These are phyloP conservation scores for Acanthochlamys bracteata DNA, from an alignment of 106 monocot genomes.

Conservation along the genomic window DNA sequence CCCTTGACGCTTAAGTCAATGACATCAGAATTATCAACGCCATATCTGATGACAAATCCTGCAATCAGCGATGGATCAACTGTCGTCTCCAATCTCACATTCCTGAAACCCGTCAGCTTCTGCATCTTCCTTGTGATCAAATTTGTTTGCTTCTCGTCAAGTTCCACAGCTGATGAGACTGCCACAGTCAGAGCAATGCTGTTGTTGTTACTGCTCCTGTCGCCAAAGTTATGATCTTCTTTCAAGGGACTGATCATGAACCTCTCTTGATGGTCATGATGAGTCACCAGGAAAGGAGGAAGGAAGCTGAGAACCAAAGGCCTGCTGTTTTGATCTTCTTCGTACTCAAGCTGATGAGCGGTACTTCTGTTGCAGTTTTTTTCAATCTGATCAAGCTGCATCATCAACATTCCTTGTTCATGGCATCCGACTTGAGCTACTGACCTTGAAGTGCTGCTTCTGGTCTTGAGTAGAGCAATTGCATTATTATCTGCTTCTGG, in stretches of 20 bases:
- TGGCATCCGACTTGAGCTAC: too few species aligned
- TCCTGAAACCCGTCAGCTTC: conserved; percentile 58
- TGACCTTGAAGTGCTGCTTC: too few species aligned
- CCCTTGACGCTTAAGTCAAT: conserved; percentile 92
- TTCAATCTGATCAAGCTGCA: background rate
- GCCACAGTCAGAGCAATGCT: conserved; percentile 25
- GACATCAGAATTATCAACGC: conserved; percentile 25
- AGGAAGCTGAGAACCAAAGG: conserved; percentile 20
- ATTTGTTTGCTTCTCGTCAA: conserved; percentile 60
- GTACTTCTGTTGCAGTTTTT: background rate
- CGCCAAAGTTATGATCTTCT: background rate
- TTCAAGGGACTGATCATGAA: too few species aligned
- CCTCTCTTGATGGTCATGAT: conserved; percentile 1
- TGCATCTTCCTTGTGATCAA: conserved; percentile 72
- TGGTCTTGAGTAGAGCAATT: too few species aligned
- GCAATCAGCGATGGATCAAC: conserved; percentile 83
- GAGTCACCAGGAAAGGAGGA: conserved; percentile 10
- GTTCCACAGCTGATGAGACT: conserved; percentile 63
- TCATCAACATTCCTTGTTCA: too few species aligned
- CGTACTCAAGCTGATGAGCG: background rate
- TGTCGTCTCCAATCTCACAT: conserved; percentile 47
- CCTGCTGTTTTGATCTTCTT: conserved; percentile 1
- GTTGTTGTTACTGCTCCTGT: background rate
- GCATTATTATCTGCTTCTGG: background rate
- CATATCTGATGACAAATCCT: conserved; percentile 78